Evolutionary conservation across 2,329 filamentous ascomycete species (phyloP), one percentile per base, ranked within the genome.

Genomic region (Claviceps purpurea): DNA sequence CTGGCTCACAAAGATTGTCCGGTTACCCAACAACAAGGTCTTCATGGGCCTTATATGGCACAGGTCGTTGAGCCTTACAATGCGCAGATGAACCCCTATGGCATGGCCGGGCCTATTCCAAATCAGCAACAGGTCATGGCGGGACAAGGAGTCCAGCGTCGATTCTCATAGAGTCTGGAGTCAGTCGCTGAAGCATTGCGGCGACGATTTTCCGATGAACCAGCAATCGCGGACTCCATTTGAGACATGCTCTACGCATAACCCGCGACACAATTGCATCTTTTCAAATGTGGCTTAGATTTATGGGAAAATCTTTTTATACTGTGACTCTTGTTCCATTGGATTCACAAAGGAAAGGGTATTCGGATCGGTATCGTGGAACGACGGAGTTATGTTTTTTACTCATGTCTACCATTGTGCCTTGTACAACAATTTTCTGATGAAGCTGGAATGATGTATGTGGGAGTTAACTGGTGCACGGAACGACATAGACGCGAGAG

Each of bases 1-100:
- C 76, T 97, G 22, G 90, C 90, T 0, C 93, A 98, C 69, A 97
- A 97, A 65, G 91, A 97, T 65, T 97, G 93, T 60, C 89, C 91
- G 0, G 86, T 97, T 7, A 89, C 89, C 3, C 87, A 94, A 65
- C 84, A 88, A 46, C 90, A 96, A 67, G 68, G 68, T 24, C 72
- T 93, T 2, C 76, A 79, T 50, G 70, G 72, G 4, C 72, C 71
- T 1, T 80, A 73, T 56, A 75, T 82, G 71, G 74, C 77, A 46
- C 76, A 76, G 57, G 68, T 73, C 14, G 75, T 78, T 60, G 76
- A 80, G 54, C 70, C 75, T 0, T 78, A 71, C 56, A 75, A 76
- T 52, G 66, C 72, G 0, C 76, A 78, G 58, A 77, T 81, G 65
- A 79, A 80, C 56, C 76, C 77, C 0, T 82, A 81, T 57, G 75